These are phyloP conservation scores for Populus hybrid DNA, from an alignment of 441 rosid species.

Conservation along the genomic window DNA sequence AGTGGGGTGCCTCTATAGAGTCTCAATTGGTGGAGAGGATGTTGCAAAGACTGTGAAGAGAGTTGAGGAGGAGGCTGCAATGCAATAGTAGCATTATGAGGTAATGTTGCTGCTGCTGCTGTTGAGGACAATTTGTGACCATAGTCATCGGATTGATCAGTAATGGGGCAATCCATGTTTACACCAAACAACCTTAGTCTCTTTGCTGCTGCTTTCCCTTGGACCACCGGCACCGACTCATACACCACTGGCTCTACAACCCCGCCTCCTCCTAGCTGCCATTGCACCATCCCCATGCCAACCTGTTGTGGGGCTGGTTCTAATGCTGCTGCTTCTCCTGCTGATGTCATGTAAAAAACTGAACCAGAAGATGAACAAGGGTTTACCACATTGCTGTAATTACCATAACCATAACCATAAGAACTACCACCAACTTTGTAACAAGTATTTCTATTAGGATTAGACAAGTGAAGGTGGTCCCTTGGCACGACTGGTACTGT, in stretches of 20 bases:
- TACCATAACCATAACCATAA: conserved; percentile 7
- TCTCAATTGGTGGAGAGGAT: conserved; percentile 30
- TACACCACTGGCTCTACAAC: conserved; percentile 34
- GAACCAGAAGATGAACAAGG: conserved; percentile 27
- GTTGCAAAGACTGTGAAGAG: conserved; percentile 22
- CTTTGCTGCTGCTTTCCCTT: conserved; percentile 50
- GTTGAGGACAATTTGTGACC: conserved; percentile 21
- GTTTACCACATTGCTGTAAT: conserved; percentile 19
- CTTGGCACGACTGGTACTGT: conserved; percentile 12
- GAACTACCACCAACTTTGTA: conserved; percentile 1
- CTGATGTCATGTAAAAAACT: conserved; percentile 28
- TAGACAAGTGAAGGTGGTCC: conserved; percentile 26
- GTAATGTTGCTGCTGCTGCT: background rate
- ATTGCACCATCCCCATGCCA: conserved; percentile 32
- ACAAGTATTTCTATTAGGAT: conserved; percentile 10
- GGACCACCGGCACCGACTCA: conserved; percentile 62
- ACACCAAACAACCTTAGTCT: conserved; percentile 67
- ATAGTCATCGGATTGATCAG: conserved; percentile 27
- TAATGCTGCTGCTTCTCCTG: background rate
- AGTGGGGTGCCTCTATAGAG: conserved; percentile 36
- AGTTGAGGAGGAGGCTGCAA: conserved; percentile 4
- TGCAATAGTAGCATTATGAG: background rate
- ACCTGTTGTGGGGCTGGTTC: conserved; percentile 32
- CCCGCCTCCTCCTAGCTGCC: conserved; percentile 17
- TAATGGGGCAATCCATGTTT: conserved; percentile 57